Evolutionary conservation across 331 rosid species (phyloP).

Genomic region (Erythrophleum ivorense): DNA sequence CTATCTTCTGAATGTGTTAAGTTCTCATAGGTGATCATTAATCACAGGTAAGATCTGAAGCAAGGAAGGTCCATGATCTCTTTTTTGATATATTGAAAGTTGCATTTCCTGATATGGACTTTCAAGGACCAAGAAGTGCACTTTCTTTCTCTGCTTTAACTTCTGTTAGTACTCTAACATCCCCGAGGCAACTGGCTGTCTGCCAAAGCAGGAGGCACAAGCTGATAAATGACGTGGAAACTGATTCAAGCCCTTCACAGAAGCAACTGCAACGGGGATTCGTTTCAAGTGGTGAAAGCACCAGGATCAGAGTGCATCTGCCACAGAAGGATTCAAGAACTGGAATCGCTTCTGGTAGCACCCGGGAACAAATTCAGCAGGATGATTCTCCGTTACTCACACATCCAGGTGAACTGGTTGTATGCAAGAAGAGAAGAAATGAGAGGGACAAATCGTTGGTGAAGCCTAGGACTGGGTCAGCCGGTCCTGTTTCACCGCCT

Average conservation of each 20-base stretch:
- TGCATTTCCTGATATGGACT: conserved; percentile 91
- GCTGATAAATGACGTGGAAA: conserved; percentile 69
- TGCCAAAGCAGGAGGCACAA: conserved; percentile 74
- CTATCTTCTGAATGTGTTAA: conserved; percentile 22
- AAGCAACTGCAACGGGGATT: conserved; percentile 73
- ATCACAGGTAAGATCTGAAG: conserved; percentile 92
- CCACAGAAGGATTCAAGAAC: conserved; percentile 73
- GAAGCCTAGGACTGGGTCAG: conserved; percentile 65
- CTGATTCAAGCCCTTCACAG: conserved; percentile 60
- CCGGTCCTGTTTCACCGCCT: conserved; percentile 82
- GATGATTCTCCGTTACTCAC: conserved; percentile 71
- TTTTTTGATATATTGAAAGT: conserved; percentile 89
- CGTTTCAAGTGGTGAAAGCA: conserved; percentile 59
- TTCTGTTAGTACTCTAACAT: conserved; percentile 51
- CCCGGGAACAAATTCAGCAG: conserved; percentile 68
- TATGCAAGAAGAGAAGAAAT: conserved; percentile 97
- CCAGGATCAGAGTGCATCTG: conserved; percentile 61
- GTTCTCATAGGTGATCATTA: conserved; percentile 33
- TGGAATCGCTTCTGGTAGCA: conserved; percentile 60
- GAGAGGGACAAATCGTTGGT: conserved; percentile 82
- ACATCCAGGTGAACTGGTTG: conserved; percentile 97
- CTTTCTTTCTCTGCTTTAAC: conserved; percentile 69
- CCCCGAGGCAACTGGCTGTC: conserved; percentile 60
- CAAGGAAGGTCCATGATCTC: conserved; percentile 96
- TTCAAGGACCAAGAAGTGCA: conserved; percentile 80